Conservation (phyloP, 768 basidiomycete species). For the Scleroderma citrinum region DNA sequence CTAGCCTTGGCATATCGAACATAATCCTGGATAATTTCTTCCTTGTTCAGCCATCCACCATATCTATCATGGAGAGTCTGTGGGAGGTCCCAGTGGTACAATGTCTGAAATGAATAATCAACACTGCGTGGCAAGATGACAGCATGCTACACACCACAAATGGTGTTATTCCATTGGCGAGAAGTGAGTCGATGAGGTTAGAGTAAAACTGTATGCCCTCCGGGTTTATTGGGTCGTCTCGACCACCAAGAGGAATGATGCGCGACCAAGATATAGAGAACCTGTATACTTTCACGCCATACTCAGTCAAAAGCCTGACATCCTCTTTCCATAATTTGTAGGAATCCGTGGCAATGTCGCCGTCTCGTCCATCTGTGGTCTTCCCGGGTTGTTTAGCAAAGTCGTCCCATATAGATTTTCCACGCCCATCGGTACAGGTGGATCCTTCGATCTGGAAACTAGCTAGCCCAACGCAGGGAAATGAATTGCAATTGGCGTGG, state of each 20-base stretch:
- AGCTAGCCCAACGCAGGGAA: constrained; percentile 35
- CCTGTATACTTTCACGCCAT: constrained; percentile 68
- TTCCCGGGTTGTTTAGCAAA: constrained; percentile 62
- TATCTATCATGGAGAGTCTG: constrained; percentile 69
- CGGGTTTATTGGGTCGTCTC: constrained; percentile 67
- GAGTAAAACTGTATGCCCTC: constrained; percentile 67
- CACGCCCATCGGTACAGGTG: constrained; percentile 50
- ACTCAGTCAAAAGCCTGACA: constrained; percentile 51
- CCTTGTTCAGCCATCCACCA: constrained; percentile 69
- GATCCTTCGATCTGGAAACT: constrained; percentile 75
- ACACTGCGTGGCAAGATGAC: neutral
- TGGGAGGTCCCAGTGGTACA: constrained; percentile 79
- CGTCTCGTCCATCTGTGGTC: constrained; percentile 60
- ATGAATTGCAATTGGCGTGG: neutral
- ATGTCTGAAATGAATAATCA: constrained; percentile 36
- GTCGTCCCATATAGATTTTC: constrained; percentile 71
- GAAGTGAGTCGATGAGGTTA: constrained; percentile 60
- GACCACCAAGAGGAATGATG: constrained; percentile 67
- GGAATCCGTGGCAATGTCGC: constrained; percentile 68
- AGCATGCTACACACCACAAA: constrained; percentile 48
- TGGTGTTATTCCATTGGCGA: constrained; percentile 57
- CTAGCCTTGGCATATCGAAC: constrained; percentile 50
- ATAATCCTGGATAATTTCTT: constrained; percentile 64
- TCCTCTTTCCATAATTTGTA: constrained; percentile 67
- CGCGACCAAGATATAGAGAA: constrained; percentile 76